A percentile compares a stretch with the other conserved stretches of the same genome.
These are phyloP conservation scores for Apium graveolens DNA, from an alignment of 129 eudicot species.

Conservation along the genomic window DNA sequence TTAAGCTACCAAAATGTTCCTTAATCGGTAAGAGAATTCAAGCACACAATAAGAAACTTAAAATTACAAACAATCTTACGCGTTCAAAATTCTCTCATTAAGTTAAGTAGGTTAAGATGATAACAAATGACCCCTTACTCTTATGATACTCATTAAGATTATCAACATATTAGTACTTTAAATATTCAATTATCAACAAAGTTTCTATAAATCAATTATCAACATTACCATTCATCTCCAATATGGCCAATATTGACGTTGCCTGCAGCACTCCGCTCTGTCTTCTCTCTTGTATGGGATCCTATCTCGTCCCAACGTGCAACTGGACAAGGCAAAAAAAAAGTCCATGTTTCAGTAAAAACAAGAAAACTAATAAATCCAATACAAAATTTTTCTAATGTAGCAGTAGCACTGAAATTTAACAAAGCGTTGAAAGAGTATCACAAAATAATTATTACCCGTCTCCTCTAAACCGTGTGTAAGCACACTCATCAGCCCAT, in stretches of 20 bases:
- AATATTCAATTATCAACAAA: background rate
- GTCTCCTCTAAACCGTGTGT: constrained; percentile 59
- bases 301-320: constrained; percentile 68
- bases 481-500: constrained; percentile 46
- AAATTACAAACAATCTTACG: too few species aligned
- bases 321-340: constrained; percentile 41
- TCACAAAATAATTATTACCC: constrained; percentile 23
- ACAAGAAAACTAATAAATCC: background rate
- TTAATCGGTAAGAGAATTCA: too few species aligned
- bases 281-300: constrained; percentile 15
- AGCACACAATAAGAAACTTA: too few species aligned
- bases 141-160: too few species aligned
- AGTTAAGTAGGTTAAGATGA: too few species aligned
- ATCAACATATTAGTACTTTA: too few species aligned
- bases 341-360: background rate
- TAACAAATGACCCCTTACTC: too few species aligned
- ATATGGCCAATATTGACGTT: constrained; percentile 50
- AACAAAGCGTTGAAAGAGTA: background rate
- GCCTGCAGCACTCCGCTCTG: constrained; percentile 16
- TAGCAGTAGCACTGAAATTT: background rate
- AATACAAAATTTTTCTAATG: background rate
- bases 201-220: background rate
- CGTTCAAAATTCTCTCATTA: too few species aligned
- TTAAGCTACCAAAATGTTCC: too few species aligned
- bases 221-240: constrained; percentile 81